These are phyloP conservation scores for Phaeomoniella chlamydospora DNA, from an alignment of 2,329 filamentous ascomycete genomes.

Conservation along the genomic window DNA sequence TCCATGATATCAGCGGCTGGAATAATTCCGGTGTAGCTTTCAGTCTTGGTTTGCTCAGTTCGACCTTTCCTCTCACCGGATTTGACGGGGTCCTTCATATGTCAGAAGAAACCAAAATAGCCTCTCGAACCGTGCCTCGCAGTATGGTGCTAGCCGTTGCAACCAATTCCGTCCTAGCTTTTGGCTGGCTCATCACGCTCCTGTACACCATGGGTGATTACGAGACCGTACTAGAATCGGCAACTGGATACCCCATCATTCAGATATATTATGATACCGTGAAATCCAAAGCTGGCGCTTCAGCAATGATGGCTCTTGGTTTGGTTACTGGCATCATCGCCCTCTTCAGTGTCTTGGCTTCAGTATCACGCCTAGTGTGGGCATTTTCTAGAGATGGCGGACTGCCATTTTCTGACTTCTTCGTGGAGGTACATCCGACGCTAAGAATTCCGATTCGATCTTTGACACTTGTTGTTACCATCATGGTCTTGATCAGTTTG, in stretches of 20 bases:
- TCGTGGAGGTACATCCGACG: constrained; percentile 20
- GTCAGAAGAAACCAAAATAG: constrained; percentile 36
- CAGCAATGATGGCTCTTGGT: constrained; percentile 29
- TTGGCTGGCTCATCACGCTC: constrained; percentile 29
- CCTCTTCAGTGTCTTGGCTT: constrained; percentile 32
- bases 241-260: constrained; percentile 33
- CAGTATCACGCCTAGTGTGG: constrained; percentile 36
- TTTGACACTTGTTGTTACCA: constrained; percentile 5
- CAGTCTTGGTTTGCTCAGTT: constrained; percentile 21
- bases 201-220: constrained; percentile 29
- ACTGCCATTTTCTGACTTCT: constrained; percentile 25
- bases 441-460: constrained; percentile 6
- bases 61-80: constrained; percentile 19
- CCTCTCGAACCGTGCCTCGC: constrained; percentile 30
- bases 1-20: constrained; percentile 25
- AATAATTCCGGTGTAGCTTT: constrained; percentile 17
- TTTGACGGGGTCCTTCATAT: constrained; percentile 34
- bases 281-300: constrained; percentile 16
- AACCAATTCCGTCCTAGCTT: constrained; percentile 33
- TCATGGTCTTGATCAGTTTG: constrained; percentile 9
- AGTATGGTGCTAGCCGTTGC: constrained; percentile 33
- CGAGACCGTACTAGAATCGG: constrained; percentile 20
- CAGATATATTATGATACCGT: constrained; percentile 27
- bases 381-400: constrained; percentile 36
- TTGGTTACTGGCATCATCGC: constrained; percentile 31